phyloP scores from a whole-genome alignment of 108 stramenopile genomes.

The Epithemia pelagica region DNA sequence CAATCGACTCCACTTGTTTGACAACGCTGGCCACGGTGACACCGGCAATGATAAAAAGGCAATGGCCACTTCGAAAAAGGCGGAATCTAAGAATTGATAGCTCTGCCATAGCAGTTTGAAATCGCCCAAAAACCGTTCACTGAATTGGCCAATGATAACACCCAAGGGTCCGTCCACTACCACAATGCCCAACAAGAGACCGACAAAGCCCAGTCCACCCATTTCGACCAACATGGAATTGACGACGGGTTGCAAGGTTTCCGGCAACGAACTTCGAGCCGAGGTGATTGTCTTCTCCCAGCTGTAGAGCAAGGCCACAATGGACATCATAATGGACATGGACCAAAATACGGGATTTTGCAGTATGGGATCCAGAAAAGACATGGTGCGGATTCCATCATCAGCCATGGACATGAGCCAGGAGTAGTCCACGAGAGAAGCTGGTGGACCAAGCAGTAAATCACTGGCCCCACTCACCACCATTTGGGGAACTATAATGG shows the following conservation, averaged over 20 bases:
- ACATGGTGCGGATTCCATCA: too few relatives aligned
- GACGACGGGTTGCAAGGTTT: constrained; percentile 22
- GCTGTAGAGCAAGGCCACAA: constrained; percentile 15
- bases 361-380: background rate
- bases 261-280: constrained; percentile 15
- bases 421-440: too few relatives aligned
- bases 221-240: constrained; percentile 36
- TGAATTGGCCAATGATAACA: constrained; percentile 11
- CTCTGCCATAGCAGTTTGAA: constrained; percentile 29
- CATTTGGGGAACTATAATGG: too few relatives aligned
- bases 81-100: constrained; percentile 32
- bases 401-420: too few relatives aligned
- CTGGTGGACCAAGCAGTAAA: too few relatives aligned
- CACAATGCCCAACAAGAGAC: constrained; percentile 19
- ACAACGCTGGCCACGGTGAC: constrained; percentile 20
- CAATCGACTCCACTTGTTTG: constrained; percentile 11
- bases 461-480: too few relatives aligned
- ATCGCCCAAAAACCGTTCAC: constrained; percentile 30
- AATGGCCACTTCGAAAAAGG: constrained; percentile 37
- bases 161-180: constrained; percentile 25
- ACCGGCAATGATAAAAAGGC: constrained; percentile 28
- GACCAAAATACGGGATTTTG: constrained; percentile 26
- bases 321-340: constrained; percentile 19
- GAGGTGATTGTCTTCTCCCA: constrained; percentile 32
- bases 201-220: constrained; percentile 35